phyloP scores from a whole-genome alignment of 306 rosid genomes.

The Acmispon strigosus region DNA sequence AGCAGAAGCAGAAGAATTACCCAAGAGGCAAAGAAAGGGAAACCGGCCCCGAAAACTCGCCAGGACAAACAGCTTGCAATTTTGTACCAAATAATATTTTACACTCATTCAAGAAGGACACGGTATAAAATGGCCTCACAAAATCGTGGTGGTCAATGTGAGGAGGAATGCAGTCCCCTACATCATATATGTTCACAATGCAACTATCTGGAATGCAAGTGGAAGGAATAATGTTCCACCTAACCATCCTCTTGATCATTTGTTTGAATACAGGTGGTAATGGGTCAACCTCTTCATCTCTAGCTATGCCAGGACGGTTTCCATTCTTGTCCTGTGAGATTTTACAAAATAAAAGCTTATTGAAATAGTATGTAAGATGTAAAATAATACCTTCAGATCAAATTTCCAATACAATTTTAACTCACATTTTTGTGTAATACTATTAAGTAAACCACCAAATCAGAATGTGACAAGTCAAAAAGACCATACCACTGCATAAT shows the following conservation, averaged over 20 bases:
- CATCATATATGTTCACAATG: slow-evolving; percentile 62
- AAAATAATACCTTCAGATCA: too few relatives aligned
- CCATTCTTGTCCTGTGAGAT: slow-evolving; percentile 49
- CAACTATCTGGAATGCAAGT: slow-evolving; percentile 58
- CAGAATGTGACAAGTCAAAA: background rate
- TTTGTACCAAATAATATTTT: slow-evolving; percentile 41
- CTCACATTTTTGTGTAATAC: too few relatives aligned
- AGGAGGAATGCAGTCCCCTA: slow-evolving; percentile 72
- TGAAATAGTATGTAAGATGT: too few relatives aligned
- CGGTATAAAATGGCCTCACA: slow-evolving; percentile 41
- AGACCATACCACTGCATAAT: slow-evolving; percentile 44
- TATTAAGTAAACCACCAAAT: background rate
- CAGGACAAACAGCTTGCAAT: slow-evolving; percentile 23
- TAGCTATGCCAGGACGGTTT: slow-evolving; percentile 50
- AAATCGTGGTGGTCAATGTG: slow-evolving; percentile 65
- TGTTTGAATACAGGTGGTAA: slow-evolving; percentile 53
- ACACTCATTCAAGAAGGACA: slow-evolving; percentile 42
- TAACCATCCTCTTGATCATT: slow-evolving; percentile 49
- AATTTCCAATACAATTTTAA: too few relatives aligned
- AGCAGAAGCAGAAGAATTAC: slow-evolving; percentile 19
- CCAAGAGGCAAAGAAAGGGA: slow-evolving; percentile 39
- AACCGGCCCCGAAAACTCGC: slow-evolving; percentile 42
- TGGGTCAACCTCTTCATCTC: slow-evolving; percentile 51
- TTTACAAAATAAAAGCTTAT: background rate
- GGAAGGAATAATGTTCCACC: slow-evolving; percentile 39